These are phyloP conservation scores for Gossypium schwendimanii DNA, from an alignment of 441 rosid genomes.

Conservation along the genomic window DNA sequence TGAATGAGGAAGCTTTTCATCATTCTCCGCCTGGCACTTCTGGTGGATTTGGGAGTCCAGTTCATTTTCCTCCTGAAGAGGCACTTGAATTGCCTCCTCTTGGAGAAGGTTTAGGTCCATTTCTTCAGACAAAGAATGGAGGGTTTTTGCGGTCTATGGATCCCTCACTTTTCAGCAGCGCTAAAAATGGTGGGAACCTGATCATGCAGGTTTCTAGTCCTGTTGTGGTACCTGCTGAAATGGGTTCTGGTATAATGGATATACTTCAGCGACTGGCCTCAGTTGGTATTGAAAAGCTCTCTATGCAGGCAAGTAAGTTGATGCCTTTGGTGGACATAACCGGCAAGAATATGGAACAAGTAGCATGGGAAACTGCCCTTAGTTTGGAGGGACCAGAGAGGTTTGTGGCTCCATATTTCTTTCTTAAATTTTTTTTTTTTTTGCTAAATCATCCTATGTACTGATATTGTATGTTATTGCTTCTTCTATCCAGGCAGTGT, in stretches of 20 bases:
- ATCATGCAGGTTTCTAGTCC: slow-evolving; percentile 94
- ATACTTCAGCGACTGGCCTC: slow-evolving; percentile 68
- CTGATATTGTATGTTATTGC: slow-evolving; percentile 15
- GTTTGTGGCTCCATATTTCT: slow-evolving; percentile 32
- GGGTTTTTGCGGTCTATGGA: slow-evolving; percentile 86
- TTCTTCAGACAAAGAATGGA: slow-evolving; percentile 72
- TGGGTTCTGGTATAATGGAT: slow-evolving; percentile 78
- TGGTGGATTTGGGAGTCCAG: slow-evolving; percentile 52
- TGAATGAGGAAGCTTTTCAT: slow-evolving; percentile 72
- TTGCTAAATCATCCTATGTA: neutral
- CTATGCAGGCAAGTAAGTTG: slow-evolving; percentile 84
- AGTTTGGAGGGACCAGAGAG: slow-evolving; percentile 48
- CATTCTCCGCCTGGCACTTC: slow-evolving; percentile 53
- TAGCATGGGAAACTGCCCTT: slow-evolving; percentile 68
- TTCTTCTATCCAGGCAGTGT: slow-evolving; percentile 42
- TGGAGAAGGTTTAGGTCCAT: slow-evolving; percentile 78
- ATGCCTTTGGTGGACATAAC: slow-evolving; percentile 93
- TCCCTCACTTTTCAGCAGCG: slow-evolving; percentile 51
- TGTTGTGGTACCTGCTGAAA: slow-evolving; percentile 91
- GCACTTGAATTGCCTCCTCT: slow-evolving; percentile 59
- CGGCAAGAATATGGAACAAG: slow-evolving; percentile 84
- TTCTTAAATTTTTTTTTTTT: slow-evolving; percentile 2
- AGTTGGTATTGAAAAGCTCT: slow-evolving; percentile 86
- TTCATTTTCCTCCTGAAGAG: slow-evolving; percentile 48
- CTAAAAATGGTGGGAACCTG: slow-evolving; percentile 65